Conservation (phyloP, 2,329 filamentous ascomycete species). For the Tolypocladium amazonense region DNA sequence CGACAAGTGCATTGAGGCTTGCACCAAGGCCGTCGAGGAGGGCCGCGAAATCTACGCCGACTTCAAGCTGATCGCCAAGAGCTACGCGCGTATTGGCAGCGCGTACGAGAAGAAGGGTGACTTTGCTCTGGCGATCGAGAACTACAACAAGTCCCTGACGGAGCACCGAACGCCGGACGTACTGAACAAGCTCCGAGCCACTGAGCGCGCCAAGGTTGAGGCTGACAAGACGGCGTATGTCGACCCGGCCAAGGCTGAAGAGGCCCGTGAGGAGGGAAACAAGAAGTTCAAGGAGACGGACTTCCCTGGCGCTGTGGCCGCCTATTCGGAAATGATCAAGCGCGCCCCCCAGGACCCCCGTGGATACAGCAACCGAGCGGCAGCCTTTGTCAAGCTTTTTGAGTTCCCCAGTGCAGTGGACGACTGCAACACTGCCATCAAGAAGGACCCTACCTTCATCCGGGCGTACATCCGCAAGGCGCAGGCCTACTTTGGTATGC, state of each 20-base stretch:
- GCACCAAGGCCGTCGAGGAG: constrained; percentile 80
- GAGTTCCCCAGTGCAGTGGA: constrained; percentile 88
- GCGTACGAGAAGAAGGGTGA: constrained; percentile 87
- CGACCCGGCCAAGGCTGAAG: constrained; percentile 84
- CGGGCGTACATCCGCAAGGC: constrained; percentile 94
- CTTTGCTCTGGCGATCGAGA: constrained; percentile 66
- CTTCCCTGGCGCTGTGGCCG: constrained; percentile 89
- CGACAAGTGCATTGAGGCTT: constrained; percentile 74
- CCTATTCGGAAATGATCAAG: constrained; percentile 95
- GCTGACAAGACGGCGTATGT: constrained; percentile 71
- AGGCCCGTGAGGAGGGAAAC: constrained; percentile 90
- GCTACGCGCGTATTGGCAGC: constrained; percentile 91
- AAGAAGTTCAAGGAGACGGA: constrained; percentile 95
- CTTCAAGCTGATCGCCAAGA: constrained; percentile 97
- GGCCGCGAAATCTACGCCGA: constrained; percentile 84
- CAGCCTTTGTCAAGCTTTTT: constrained; percentile 92
- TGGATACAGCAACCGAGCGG: constrained; percentile 94
- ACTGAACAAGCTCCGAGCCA: constrained; percentile 80
- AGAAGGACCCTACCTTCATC: constrained; percentile 85
- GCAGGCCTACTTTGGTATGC: constrained; percentile 92
- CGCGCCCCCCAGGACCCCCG: constrained; percentile 85
- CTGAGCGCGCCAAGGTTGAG: constrained; percentile 78
- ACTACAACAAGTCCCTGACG: constrained; percentile 88
- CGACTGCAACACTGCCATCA: constrained; percentile 86
- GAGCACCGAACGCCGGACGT: constrained; percentile 95